phyloP scores from a whole-genome alignment of 2,329 filamentous ascomycete species.

The Teratosphaeria destructans region DNA sequence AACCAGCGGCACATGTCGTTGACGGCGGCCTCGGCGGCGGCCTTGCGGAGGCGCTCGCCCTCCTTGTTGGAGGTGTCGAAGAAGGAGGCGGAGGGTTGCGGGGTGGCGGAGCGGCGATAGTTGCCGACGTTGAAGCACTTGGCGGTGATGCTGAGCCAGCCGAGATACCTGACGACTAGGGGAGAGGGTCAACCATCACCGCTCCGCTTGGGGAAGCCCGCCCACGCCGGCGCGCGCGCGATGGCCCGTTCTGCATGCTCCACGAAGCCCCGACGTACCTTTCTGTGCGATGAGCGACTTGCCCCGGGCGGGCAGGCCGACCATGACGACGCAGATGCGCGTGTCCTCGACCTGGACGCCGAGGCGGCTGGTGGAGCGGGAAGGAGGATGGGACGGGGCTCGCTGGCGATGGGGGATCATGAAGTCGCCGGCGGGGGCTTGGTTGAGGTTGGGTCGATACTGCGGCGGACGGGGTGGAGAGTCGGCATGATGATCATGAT shows the following conservation, averaged over 20 bases:
- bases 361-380: conserved; percentile 43
- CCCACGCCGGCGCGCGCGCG: neutral
- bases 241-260: neutral
- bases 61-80: conserved; percentile 86
- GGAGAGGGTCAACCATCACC: neutral
- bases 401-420: conserved; percentile 30
- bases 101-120: conserved; percentile 81
- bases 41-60: conserved; percentile 77
- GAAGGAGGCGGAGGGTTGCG: conserved; percentile 86
- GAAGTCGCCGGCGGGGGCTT: conserved; percentile 29
- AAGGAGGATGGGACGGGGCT: conserved; percentile 5
- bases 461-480: conserved; percentile 2
- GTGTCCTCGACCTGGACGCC: conserved; percentile 88
- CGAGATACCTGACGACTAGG: neutral
- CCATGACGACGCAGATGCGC: conserved; percentile 97
- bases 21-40: conserved; percentile 84
- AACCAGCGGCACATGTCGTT: conserved; percentile 95
- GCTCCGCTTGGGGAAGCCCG: neutral
- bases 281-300: conserved; percentile 98
- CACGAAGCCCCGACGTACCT: conserved; percentile 11
- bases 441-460: conserved; percentile 17
- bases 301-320: conserved; percentile 85
- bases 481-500: neutral
- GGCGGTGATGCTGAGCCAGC: conserved; percentile 85
- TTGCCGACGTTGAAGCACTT: conserved; percentile 96